Conservation (phyloP, 345 rosid species). For the Syzygium aqueum region DNA sequence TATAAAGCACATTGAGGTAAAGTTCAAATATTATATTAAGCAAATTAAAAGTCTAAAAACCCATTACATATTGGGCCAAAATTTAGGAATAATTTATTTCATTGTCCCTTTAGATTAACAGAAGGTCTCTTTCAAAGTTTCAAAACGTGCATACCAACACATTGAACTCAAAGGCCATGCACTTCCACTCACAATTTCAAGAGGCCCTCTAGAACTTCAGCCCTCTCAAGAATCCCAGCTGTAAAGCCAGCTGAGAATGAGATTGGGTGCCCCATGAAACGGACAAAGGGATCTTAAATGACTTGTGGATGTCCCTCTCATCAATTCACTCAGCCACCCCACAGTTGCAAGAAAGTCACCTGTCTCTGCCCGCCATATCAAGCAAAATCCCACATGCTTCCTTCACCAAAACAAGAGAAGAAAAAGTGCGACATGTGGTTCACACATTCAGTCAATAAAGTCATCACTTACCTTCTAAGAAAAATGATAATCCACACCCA, state of each 20-base stretch:
- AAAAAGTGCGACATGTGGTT: background rate
- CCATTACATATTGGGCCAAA: too few relatives aligned
- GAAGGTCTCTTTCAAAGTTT: background rate
- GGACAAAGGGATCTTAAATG: background rate
- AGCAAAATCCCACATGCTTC: conserved; percentile 9
- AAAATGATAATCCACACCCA: background rate
- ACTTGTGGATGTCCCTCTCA: background rate
- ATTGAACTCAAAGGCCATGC: background rate
- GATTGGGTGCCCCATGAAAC: background rate
- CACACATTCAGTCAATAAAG: conserved; percentile 15
- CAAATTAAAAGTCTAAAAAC: too few relatives aligned
- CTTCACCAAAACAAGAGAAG: background rate
- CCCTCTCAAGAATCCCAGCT: background rate
- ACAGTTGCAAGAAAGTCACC: background rate
- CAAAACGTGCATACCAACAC: background rate
- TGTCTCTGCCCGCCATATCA: conserved; percentile 8
- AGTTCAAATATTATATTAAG: too few relatives aligned
- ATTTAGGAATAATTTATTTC: too few relatives aligned
- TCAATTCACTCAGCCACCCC: background rate
- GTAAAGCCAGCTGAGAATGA: background rate
- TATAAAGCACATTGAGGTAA: too few relatives aligned
- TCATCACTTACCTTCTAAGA: background rate
- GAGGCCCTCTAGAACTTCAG: background rate
- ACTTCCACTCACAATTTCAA: background rate
- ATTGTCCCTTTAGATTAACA: background rate